Base-by-base conservation (phyloP, 164 flowering plant genomes). In the Dillenia suffruticosa region DNA sequence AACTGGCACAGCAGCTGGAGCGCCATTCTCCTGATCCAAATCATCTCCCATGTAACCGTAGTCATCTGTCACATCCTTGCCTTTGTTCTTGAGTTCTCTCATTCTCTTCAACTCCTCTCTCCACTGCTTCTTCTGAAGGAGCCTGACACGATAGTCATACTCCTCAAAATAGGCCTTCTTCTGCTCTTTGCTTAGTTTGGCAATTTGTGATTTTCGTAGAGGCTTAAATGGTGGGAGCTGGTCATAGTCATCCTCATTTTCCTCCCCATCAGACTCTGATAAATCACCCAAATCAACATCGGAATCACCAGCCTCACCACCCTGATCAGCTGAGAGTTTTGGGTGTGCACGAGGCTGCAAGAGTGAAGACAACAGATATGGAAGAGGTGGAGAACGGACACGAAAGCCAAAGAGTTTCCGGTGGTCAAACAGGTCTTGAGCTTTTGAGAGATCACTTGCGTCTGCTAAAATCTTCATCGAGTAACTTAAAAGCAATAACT, bases 161-260 rank as follows among this genome's bases (percentile, higher is more conserved):
- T 94, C 97, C 58, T 94, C 98, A 61, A 86, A 82, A 60, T 94
- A 94, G 0, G 97, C 97, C 74, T 82, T 89, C 63, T 58, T 84
- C 78, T 94, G 96, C 59, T 91, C 97, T 50, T 78, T 81, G 81
- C 87, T 89, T 51, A 94, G 96, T 67, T 81, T 87, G 26, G 78
- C 85, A 58, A 94, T 59, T 70, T 94, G 96, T 63, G 87, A 64
- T 70, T 81, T 94, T 77, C 65, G 76, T 16, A 94, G 72, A 65
- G 98, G 97, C 81, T 86, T 87, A 72, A 94, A 94, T 22, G 98
- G 90, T 43, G 96, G 98, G 51, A 94, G 97, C 79, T 86, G 91
- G 59, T 89, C 96, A 69, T 90, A 94, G 68, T 94, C 98, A 61
- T 90, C 96, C 62, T 84, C 97, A 12, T 75, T 86, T 55, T 82